A percentile compares a stretch with the other conserved stretches of the same genome.
phyloP scores from a whole-genome alignment of 140 eudicot genomes.

The Erigeron philadelphicus region DNA sequence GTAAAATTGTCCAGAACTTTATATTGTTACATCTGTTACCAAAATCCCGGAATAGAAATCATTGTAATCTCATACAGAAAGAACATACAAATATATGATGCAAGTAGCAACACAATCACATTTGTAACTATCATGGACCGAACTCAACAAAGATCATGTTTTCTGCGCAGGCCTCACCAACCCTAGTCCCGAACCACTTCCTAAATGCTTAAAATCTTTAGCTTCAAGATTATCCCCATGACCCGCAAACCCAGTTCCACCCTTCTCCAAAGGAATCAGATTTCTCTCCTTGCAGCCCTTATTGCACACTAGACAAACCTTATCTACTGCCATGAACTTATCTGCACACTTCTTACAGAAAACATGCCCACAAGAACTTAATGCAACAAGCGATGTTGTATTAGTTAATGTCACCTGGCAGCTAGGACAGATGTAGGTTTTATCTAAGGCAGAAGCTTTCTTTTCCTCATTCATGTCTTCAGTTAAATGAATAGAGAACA shows the following conservation, averaged over 20 bases:
- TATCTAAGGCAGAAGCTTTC: conserved; percentile 43
- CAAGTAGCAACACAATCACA: neutral
- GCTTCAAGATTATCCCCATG: conserved; percentile 92
- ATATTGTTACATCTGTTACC: too few species aligned
- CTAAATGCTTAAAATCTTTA: conserved; percentile 82
- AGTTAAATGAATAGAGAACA: conserved; percentile 59
- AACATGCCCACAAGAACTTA: conserved; percentile 87
- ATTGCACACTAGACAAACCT: conserved; percentile 86
- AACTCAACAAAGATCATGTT: conserved; percentile 41
- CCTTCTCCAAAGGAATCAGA: conserved; percentile 59
- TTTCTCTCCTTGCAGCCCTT: conserved; percentile 74
- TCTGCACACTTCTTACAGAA: conserved; percentile 88
- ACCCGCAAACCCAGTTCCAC: conserved; percentile 89
- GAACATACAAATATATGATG: neutral
- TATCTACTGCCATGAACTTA: conserved; percentile 76
- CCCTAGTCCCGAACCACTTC: conserved; percentile 94
- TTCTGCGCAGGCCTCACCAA: conserved; percentile 85
- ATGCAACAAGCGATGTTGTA: conserved; percentile 60
- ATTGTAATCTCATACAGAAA: too few species aligned
- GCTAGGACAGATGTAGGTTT: conserved; percentile 67
- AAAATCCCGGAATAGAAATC: too few species aligned
- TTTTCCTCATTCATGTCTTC: conserved; percentile 59
- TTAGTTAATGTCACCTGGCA: conserved; percentile 89
- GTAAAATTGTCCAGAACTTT: too few species aligned
- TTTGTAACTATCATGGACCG: neutral